phyloP scores from a whole-genome alignment of 2,329 filamentous ascomycete species.

The Podosphaera leucotricha region DNA sequence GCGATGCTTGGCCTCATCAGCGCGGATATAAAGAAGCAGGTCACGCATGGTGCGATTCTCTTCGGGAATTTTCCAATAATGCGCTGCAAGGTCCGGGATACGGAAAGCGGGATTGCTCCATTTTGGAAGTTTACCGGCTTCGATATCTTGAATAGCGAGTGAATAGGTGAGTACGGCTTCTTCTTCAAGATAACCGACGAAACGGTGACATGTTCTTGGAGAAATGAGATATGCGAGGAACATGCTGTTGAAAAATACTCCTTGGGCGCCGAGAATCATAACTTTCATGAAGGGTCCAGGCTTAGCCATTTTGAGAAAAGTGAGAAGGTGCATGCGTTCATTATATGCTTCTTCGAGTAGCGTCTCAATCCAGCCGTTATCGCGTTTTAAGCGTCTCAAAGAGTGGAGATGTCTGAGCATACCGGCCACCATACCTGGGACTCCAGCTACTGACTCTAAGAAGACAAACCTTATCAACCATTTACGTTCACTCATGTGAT shows the following conservation, averaged over 20 bases:
- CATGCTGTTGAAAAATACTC: constrained; percentile 87
- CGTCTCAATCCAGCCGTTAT: constrained; percentile 93
- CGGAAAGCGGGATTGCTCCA: constrained; percentile 48
- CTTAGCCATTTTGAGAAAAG: constrained; percentile 77
- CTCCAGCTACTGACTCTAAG: constrained; percentile 80
- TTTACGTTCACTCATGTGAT: constrained; percentile 56
- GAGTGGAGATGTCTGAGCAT: constrained; percentile 79
- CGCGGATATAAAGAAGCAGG: constrained; percentile 66
- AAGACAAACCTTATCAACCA: constrained; percentile 85
- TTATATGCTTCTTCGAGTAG: constrained; percentile 79
- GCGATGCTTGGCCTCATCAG: constrained; percentile 70
- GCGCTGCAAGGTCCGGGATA: constrained; percentile 71
- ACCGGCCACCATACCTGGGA: constrained; percentile 89
- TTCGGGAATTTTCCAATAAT: constrained; percentile 90
- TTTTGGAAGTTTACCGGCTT: constrained; percentile 57
- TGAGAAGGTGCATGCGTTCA: constrained; percentile 79
- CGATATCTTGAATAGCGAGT: constrained; percentile 65
- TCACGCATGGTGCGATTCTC: constrained; percentile 63
- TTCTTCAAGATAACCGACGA: constrained; percentile 92
- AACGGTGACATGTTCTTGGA: constrained; percentile 74
- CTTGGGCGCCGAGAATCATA: constrained; percentile 79
- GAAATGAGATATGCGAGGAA: constrained; percentile 76
- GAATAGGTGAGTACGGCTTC: constrained; percentile 94
- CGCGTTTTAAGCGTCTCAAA: constrained; percentile 63
- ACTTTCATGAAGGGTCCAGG: constrained; percentile 66